Percentiles rank a stretch among this genome's conserved stretches.
Conservation (phyloP, 2,329 filamentous ascomycete genomes). For the Ilyonectria mors-panacis region DNA sequence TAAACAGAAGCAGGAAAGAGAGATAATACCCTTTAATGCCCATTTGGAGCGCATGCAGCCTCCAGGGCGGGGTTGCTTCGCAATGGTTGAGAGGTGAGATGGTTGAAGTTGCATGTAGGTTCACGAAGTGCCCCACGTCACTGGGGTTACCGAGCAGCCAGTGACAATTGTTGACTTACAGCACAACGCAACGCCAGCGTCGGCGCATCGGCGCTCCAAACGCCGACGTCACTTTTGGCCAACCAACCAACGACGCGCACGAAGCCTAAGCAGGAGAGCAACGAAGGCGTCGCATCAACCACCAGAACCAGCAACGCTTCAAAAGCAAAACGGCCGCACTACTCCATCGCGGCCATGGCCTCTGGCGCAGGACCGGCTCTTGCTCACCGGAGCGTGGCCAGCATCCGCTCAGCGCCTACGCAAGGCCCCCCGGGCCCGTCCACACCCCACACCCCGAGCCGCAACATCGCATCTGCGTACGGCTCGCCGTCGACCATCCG, state of each 20-base stretch:
- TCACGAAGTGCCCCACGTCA: constrained; percentile 48
- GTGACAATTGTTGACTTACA: constrained; percentile 46
- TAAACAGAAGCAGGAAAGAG: accelerated
- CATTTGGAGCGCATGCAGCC: constrained; percentile 58
- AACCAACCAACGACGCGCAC: constrained; percentile 43
- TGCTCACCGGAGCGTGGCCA: constrained; percentile 72
- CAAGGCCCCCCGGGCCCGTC: constrained; percentile 53
- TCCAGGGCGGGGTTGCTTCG: constrained; percentile 23
- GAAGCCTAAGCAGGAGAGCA: constrained; percentile 31
- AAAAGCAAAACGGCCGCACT: constrained; percentile 1
- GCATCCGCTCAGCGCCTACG: constrained; percentile 64
- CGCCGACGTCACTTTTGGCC: constrained; percentile 40
- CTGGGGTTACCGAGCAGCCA: constrained; percentile 46
- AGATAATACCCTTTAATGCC: constrained; percentile 74
- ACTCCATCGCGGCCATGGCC: constrained; percentile 56
- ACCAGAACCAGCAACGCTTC: constrained; percentile 16
- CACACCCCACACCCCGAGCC: constrained; percentile 74
- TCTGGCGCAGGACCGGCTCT: constrained; percentile 61
- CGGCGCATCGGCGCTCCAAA: constrained; percentile 49
- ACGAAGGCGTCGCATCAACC: constrained; percentile 36
- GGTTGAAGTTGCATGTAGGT: constrained; percentile 33
- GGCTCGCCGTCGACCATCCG: constrained; percentile 73
- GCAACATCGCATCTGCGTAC: constrained; percentile 68
- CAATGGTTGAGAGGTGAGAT: constrained; percentile 14
- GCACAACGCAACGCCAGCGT: background rate